Evolutionary conservation across 179 eudicot species (phyloP), one percentile per base, ranked within the genome.

Genomic region (Beta lomatogona): DNA sequence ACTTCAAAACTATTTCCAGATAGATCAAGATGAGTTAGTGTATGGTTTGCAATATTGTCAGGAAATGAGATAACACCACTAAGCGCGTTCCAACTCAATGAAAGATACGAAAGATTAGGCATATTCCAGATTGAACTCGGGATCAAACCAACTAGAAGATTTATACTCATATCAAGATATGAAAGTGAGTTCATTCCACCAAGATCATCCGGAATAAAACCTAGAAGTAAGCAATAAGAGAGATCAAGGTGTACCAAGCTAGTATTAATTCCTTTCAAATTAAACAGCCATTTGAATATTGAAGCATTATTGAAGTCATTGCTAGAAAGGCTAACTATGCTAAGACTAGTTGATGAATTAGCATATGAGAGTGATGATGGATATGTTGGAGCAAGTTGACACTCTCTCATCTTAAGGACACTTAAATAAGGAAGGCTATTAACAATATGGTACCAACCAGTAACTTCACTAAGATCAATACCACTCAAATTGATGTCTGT

Each of bases 381-480:
- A 46, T 28, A 45, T 41, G 10, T 45, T 18, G 9, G 19, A 13
- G 76, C 10, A 48, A 79, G 75, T n/a, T n/a, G 5, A 79, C 85
- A 83, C 4, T 1, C 0, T 31, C 58, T 19, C 82, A 83, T 66
- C 8, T 7, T 46, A 22, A 83, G 83, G 14, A 7, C 10, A 10
- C 9, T 73, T 53, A 83, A 50, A 58, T 14, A 59, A 45, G 70
- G 71, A 6, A 83, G 82, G 16, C 46, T 73, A 25, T 41, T 79
- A 14, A 83, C 63, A 46, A 75, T 58, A 18, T 79, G 18, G 48
- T 66, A 58, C 79, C 79, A 83, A 15, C 58, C 66, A 3, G 9
- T 74, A 48, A 61, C 79, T 4, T 31, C 15, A 52, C 85, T 79
- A 50, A 83, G 85, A 58, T 83, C 45, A 15, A 54, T 54, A 11